Percentiles rank a stretch among this genome's conserved stretches.
Conservation (phyloP, 2,329 filamentous ascomycete genomes). For the Chaetomium globosum region DNA sequence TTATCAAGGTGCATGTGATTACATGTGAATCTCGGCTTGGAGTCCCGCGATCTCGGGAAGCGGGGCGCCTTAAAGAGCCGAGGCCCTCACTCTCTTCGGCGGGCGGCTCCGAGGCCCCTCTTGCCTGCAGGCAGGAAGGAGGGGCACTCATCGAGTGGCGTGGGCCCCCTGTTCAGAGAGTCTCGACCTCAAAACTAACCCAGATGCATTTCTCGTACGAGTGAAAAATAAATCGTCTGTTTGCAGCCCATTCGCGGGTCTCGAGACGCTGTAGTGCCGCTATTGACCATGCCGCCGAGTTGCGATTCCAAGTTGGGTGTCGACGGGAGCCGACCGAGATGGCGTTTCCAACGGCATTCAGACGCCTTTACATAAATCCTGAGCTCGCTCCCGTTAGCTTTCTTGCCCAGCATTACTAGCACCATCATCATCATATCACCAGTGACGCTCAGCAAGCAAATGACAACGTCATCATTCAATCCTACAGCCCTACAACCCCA, state of each 20-base stretch:
- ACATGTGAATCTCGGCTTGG: slow-evolving; percentile 11
- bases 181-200: slow-evolving; percentile 25
- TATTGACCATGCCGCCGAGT: slow-evolving; percentile 20
- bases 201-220: slow-evolving; percentile 36
- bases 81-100: not conserved
- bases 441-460: too few species aligned
- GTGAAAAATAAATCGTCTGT: slow-evolving; percentile 32
- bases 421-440: too few species aligned
- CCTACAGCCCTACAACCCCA: not conserved
- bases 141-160: not conserved
- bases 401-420: too few species aligned
- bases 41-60: not conserved
- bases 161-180: not conserved
- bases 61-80: not conserved
- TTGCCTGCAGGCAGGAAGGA: not conserved
- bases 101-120: slow-evolving; percentile 17
- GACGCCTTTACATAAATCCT: slow-evolving; percentile 28
- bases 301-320: slow-evolving; percentile 19
- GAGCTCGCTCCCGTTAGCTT: not conserved
- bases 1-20: not conserved
- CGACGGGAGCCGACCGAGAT: slow-evolving; percentile 19
- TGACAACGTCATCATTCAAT: not conserved
- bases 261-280: slow-evolving; percentile 27
- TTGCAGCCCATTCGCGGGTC: slow-evolving; percentile 20
- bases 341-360: slow-evolving; percentile 12